Base-by-base conservation (phyloP, 306 rosid species). In the Carpinus fangiana region DNA sequence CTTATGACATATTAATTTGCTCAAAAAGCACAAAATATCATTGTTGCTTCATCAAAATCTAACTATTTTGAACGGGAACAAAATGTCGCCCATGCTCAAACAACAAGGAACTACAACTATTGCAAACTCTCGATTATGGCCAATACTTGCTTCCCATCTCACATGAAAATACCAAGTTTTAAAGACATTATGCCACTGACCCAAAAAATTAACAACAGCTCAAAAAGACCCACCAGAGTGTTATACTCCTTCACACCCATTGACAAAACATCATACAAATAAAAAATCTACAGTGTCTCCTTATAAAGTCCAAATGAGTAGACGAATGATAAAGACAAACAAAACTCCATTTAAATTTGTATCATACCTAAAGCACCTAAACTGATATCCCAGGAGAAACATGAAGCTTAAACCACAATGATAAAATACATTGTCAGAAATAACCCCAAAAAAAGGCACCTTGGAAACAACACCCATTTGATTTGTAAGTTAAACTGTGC, bases 321-420 rank as follows among this genome's bases (percentile, higher is more conserved):
- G 10, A 65, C 12, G 2, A 46, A 36, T 65, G 20, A 34, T 21
- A 65, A 36, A 36, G 23, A 64, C 46, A 65, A 21, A 65, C n/a
- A 36, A 36, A 65, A 65, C 10, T 23, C 21, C 47, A 16, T 36
- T 65, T 65, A 38, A 34, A 65, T 34, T 16, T 17, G 4, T 12
- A 65, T 23, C 70, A 8, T 14, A 65, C 21, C 47, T 36, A 65
- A 65, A 65, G 69, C 46, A 28, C n/a, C 69, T 62, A 62, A 62
- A 6, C 10, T 1, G 38, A 60, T 60, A 60, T 12, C 14, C 38
- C 34, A 60, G 13, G 7, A 11, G 14, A 60, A 11, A 14, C 45
- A 60, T 26, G 4, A 23, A 23, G 59, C 16, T 53, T 17, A 53
- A 17, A 53, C 16, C 45, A 41, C 45, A 41, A 7, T 5, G 45